phyloP scores from a whole-genome alignment of 352 stramenopile species.

The Pythium monospermum region DNA sequence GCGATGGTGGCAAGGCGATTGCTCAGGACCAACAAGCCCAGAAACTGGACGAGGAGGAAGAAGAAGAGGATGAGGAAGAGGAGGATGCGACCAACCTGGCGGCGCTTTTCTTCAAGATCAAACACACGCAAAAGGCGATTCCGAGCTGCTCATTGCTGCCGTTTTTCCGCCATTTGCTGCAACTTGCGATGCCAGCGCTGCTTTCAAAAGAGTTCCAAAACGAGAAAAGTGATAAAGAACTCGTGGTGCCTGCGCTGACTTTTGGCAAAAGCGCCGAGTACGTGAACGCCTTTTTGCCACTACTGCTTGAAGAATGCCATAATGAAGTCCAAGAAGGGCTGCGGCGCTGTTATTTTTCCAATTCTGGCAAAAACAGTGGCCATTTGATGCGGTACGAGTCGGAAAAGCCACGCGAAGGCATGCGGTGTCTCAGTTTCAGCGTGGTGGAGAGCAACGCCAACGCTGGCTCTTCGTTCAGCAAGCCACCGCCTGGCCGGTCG shows the following conservation, averaged over 20 bases:
- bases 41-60: conserved; percentile 8
- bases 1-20: neutral
- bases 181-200: conserved; percentile 72
- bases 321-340: conserved; percentile 75
- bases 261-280: conserved; percentile 76
- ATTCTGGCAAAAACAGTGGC: conserved; percentile 27
- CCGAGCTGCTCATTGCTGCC: conserved; percentile 62
- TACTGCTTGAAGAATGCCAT: conserved; percentile 80
- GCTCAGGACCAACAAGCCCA: neutral
- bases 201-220: conserved; percentile 59
- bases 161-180: conserved; percentile 79
- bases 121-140: conserved; percentile 72
- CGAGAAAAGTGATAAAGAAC: conserved; percentile 45
- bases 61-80: conserved; percentile 46
- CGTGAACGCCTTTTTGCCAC: conserved; percentile 65
- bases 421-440: conserved; percentile 74
- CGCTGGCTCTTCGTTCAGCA: neutral
- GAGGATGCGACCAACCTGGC: conserved; percentile 48
- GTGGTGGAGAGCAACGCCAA: conserved; percentile 51
- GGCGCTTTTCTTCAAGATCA: conserved; percentile 76
- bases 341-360: conserved; percentile 33
- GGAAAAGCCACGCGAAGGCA: conserved; percentile 75
- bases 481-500: neutral
- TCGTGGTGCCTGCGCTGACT: conserved; percentile 43
- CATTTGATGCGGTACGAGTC: conserved; percentile 76